A percentile compares a stretch with the other conserved stretches of the same genome.
phyloP scores from a whole-genome alignment of 169 alveolate species.

The Sarcocystis neurona region DNA sequence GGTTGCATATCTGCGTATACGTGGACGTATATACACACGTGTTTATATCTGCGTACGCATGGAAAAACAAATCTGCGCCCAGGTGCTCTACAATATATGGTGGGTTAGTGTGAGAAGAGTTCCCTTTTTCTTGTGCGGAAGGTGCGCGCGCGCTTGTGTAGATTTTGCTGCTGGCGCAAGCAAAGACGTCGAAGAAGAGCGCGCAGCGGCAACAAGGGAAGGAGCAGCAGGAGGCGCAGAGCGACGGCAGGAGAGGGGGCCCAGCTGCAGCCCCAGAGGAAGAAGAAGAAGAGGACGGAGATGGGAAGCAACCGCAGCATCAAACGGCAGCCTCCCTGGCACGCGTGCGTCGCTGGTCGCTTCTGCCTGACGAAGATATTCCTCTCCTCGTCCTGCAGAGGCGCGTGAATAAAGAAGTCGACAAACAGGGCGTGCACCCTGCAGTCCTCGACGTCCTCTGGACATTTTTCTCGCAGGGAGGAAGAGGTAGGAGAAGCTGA shows the following conservation, averaged over 20 bases:
- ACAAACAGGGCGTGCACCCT: constrained; percentile 65
- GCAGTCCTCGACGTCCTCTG: constrained; percentile 55
- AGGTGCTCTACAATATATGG: neutral
- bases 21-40: neutral
- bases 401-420: constrained; percentile 51
- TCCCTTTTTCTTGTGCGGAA: too few relatives aligned
- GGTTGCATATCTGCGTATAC: too few relatives aligned
- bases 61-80: neutral
- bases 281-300: too few relatives aligned
- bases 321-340: too few relatives aligned
- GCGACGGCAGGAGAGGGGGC: too few relatives aligned
- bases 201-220: too few relatives aligned
- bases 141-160: too few relatives aligned
- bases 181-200: too few relatives aligned
- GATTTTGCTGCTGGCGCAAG: too few relatives aligned
- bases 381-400: constrained; percentile 28
- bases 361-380: constrained; percentile 19
- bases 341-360: neutral
- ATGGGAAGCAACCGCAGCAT: too few relatives aligned
- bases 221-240: too few relatives aligned
- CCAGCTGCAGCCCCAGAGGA: too few relatives aligned
- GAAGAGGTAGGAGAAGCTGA: neutral
- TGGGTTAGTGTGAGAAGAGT: neutral
- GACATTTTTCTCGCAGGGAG: constrained; percentile 46
- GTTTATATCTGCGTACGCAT: neutral